Percentiles rank a stretch among this genome's conserved stretches.
Conservation (phyloP, 106 monocot genomes). For the Platanthera guangdongensis region DNA sequence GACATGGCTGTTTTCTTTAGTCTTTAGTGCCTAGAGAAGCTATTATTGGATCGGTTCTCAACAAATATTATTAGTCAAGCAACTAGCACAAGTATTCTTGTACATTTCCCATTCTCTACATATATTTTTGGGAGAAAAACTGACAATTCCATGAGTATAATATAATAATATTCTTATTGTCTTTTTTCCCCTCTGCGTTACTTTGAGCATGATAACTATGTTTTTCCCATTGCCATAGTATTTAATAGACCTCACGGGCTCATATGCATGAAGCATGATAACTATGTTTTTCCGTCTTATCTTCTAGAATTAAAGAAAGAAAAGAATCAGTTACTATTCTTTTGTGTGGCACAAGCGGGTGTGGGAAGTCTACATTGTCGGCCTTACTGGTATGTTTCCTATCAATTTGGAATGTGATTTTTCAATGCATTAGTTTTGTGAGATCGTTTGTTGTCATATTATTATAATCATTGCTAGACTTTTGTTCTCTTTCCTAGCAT, state of each 20-base stretch:
- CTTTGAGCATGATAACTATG: neutral
- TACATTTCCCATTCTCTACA: neutral
- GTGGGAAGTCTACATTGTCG: conserved; percentile 96
- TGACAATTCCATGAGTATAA: neutral
- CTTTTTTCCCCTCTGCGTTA: neutral
- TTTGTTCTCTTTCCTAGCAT: neutral
- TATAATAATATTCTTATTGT: neutral
- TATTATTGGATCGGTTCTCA: neutral
- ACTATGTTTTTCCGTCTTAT: conserved; percentile 12
- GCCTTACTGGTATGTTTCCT: conserved; percentile 66
- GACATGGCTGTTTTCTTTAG: neutral
- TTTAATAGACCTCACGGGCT: neutral
- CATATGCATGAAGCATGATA: neutral
- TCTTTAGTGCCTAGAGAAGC: neutral
- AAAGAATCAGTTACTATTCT: conserved; percentile 92
- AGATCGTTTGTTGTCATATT: neutral
- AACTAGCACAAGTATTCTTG: neutral
- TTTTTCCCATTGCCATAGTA: neutral
- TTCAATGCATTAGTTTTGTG: conserved; percentile 2
- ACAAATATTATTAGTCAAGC: conserved; percentile 1
- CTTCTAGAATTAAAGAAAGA: conserved; percentile 66
- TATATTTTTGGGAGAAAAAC: neutral
- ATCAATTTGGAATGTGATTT: neutral
- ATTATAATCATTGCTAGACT: neutral
- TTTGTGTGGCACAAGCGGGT: conserved; percentile 96